These are phyloP conservation scores for Vitis rupestris DNA, from an alignment of 164 flowering plant species.

Conservation along the genomic window DNA sequence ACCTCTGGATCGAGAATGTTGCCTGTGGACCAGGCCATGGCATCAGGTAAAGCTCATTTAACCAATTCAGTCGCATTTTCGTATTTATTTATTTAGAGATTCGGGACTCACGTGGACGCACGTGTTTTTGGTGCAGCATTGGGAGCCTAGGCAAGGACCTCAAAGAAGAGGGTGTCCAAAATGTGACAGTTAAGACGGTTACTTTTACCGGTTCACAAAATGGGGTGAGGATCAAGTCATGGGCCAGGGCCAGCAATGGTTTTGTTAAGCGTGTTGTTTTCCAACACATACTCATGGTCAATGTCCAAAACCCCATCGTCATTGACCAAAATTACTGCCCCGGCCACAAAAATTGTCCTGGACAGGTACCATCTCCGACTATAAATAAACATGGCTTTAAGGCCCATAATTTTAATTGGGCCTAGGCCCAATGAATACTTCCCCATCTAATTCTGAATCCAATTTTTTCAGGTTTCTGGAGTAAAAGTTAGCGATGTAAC, in stretches of 20 bases:
- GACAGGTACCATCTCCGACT: conserved; percentile 32
- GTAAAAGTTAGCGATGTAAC: conserved; percentile 39
- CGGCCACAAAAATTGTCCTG: conserved; percentile 39
- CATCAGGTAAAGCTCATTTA: conserved; percentile 38
- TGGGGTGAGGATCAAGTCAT: conserved; percentile 74
- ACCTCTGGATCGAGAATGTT: conserved; percentile 44
- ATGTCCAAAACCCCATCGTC: conserved; percentile 60
- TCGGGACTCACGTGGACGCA: not conserved
- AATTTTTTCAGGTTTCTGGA: conserved; percentile 28
- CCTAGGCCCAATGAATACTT: too few relatives aligned
- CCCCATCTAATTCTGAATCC: too few relatives aligned
- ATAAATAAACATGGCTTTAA: too few relatives aligned
- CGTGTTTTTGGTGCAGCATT: conserved; percentile 36
- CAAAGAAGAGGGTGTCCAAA: conserved; percentile 62
- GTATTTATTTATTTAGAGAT: too few relatives aligned
- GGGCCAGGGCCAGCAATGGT: conserved; percentile 68
- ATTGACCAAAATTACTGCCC: conserved; percentile 84
- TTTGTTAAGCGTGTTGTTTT: conserved; percentile 53
- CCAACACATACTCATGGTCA: conserved; percentile 40
- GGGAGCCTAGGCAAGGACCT: conserved; percentile 63
- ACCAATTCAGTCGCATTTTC: not conserved
- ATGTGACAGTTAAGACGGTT: conserved; percentile 57
- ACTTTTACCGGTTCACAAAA: conserved; percentile 52
- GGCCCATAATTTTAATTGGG: not conserved
- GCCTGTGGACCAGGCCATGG: conserved; percentile 79